Conservation (phyloP, 208 protist genomes). For the Histomonas meleagridis region DNA sequence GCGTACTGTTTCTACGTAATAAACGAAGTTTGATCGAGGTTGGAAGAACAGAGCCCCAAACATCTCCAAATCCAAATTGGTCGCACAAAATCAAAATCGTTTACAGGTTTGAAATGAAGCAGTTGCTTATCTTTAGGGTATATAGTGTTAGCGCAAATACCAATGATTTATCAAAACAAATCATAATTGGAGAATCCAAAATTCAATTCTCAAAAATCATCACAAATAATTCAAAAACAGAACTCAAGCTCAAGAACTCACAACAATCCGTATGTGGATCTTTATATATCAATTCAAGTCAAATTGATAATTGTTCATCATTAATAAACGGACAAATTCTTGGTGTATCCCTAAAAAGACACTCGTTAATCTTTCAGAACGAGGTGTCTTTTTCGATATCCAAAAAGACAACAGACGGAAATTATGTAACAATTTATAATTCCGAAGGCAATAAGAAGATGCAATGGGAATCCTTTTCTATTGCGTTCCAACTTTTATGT, state of each 20-base stretch:
- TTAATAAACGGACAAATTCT: not conserved
- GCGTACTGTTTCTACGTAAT: not conserved
- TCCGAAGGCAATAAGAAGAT: not conserved
- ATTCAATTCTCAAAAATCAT: not conserved
- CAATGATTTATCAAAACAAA: not conserved
- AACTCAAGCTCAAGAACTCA: not conserved
- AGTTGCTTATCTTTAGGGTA: not conserved
- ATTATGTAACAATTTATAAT: not conserved
- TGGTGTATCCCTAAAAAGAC: not conserved
- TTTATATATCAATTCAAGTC: not conserved
- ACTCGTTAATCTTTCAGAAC: not conserved
- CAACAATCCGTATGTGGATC: not conserved
- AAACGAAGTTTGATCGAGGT: not conserved
- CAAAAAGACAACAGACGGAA: not conserved
- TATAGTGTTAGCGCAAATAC: not conserved
- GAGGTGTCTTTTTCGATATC: not conserved
- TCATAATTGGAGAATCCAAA: not conserved
- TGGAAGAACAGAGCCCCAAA: not conserved
- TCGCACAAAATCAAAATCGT: not conserved
- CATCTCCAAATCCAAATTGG: not conserved
- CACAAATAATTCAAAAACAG: not conserved
- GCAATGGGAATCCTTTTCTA: not conserved
- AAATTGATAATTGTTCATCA: slow-evolving; percentile 2
- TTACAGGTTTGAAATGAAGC: not conserved
- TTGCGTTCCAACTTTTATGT: not conserved